Conservation (phyloP, 345 rosid genomes). For the Kandelia obovata region DNA sequence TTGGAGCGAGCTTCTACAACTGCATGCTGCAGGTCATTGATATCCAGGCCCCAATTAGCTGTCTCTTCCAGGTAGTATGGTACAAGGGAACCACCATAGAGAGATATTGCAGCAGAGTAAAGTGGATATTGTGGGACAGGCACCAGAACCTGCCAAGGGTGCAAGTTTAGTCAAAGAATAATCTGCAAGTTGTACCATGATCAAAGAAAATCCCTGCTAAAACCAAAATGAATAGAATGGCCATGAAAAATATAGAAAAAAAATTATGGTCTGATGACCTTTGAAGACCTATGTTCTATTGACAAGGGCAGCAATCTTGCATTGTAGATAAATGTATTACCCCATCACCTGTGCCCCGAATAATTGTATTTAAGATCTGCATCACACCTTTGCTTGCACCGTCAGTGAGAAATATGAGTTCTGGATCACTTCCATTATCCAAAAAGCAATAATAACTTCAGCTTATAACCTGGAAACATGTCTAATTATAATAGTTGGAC, state of each 20-base stretch:
- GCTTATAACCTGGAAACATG: constrained; percentile 20
- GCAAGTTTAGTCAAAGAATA: background rate
- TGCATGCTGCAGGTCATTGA: constrained; percentile 66
- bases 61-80: constrained; percentile 91
- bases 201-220: constrained; percentile 8
- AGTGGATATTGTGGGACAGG: constrained; percentile 99
- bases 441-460: constrained; percentile 25
- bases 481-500: constrained; percentile 4
- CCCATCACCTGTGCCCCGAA: constrained; percentile 87
- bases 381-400: constrained; percentile 99
- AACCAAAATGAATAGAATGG: constrained; percentile 2
- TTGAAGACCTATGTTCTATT: background rate
- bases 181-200: constrained; percentile 8
- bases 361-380: constrained; percentile 84
- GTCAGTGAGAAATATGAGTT: constrained; percentile 90
- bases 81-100: constrained; percentile 88
- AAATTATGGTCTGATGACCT: background rate
- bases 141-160: constrained; percentile 63
- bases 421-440: constrained; percentile 67
- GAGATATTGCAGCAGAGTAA: constrained; percentile 89
- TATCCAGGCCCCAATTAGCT: constrained; percentile 97
- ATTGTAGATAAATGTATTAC: constrained; percentile 37
- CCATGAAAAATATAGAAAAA: background rate
- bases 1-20: constrained; percentile 72
- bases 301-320: background rate